Conservation (phyloP, 345 rosid genomes). For the Eucalyptus erythrocorys region DNA sequence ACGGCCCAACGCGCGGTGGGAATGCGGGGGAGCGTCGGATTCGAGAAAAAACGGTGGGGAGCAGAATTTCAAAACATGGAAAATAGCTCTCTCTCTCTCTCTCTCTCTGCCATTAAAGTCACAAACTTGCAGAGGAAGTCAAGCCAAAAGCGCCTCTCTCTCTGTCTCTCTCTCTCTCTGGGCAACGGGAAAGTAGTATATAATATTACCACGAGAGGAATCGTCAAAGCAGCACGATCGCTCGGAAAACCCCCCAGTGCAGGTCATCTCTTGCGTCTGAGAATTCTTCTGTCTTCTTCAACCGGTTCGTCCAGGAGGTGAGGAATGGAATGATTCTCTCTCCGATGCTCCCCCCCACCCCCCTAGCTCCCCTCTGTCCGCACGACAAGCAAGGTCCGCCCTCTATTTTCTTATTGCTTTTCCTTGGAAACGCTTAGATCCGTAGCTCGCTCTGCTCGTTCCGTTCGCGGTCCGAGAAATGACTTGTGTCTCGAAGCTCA, state of each 20-base stretch:
- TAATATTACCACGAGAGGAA: background rate
- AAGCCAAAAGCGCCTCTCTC: background rate
- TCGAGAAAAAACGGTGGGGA: background rate
- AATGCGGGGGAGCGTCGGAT: background rate
- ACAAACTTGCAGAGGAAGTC: background rate
- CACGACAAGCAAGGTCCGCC: background rate
- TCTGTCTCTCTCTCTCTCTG: background rate
- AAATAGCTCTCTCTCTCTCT: no score
- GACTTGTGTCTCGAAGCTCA: accelerated
- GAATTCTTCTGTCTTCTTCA: background rate
- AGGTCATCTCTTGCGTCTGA: background rate
- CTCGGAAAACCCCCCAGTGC: background rate
- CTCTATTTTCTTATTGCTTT: background rate
- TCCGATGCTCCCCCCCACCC: background rate
- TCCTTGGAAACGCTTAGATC: background rate
- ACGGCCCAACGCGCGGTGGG: background rate
- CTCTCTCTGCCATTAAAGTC: background rate
- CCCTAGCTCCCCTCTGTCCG: background rate
- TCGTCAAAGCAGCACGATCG: background rate
- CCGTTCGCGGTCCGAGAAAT: background rate
- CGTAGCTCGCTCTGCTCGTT: background rate
- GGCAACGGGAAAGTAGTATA: background rate
- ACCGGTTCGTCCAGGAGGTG: background rate
- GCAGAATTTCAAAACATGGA: background rate
- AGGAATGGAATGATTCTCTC: background rate